Evolutionary conservation across 805 yeast genomes (phyloP), one percentile per base, ranked within the genome.

Genomic region (Kluyveromyces dobzhanskii): DNA sequence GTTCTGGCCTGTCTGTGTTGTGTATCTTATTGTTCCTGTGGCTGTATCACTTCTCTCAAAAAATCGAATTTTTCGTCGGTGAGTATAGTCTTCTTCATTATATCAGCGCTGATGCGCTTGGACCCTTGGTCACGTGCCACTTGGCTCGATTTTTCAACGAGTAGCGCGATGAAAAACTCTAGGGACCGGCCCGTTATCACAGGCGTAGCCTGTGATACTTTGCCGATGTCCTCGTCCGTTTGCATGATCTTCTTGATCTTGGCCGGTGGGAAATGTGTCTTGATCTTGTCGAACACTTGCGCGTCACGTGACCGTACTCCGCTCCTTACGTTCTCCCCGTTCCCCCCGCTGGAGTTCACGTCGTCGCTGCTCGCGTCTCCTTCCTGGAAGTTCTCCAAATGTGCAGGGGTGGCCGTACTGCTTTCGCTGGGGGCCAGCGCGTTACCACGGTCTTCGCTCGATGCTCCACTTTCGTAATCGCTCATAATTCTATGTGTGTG

Each of bases 141-240:
- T 30, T 74, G 71, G 37, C 85, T 79, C 16, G 94, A 73, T 34
- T 84, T 86, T 50, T 85, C 88, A 36, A 92, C 94, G 40, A 92
- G 69, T 39, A 92, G 77, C 37, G 94, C 85, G 73, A 92, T 76
- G 58, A 92, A 92, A 44, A 86, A 73, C 64, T 92, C 97, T 38
- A 92, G 68, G 0, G 98, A 95, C 45, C 96, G 75, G 6, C 97
- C 97, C 7, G 92, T 95, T 13, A 90, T 90, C n/a, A 90, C 83
- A 0, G 99, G 99, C 2, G 99, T 94, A 2, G 96, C 97, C 56
- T 88, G 97, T 3, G 98, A 96, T 4, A 92, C 97, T 57, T 92
- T 92, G 3, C 99, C 99, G 32, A 92, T 88, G 47, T 92, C 99
- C 47, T 92, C 98, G 61, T 92, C 99, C 21, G 94, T 80, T 57